Evolutionary conservation across 495 filamentous ascomycete species (phyloP).

Genomic region (Penicillium silybi): DNA sequence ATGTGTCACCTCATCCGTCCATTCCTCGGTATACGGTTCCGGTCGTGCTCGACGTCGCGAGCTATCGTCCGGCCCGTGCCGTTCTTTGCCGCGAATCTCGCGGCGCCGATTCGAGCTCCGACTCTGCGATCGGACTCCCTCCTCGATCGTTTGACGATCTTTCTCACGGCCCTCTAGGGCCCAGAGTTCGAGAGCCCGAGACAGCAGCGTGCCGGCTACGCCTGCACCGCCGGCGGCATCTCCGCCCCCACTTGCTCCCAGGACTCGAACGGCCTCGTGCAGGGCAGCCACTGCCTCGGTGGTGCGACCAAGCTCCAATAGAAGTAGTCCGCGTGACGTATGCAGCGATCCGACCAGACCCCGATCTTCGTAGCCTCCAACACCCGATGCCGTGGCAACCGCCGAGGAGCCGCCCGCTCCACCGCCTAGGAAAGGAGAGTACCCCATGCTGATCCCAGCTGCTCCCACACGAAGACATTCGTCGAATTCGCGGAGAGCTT

Average conservation of each 20-base stretch:
- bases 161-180: constrained; percentile 38
- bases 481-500: constrained; percentile 74
- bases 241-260: constrained; percentile 50
- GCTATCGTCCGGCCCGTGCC: constrained; percentile 4
- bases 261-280: constrained; percentile 64
- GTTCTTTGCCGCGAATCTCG: constrained; percentile 28
- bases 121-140: constrained; percentile 11
- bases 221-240: constrained; percentile 60
- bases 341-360: constrained; percentile 43
- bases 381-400: constrained; percentile 33
- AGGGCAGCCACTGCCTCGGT: constrained; percentile 63
- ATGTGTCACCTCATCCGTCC: constrained; percentile 37
- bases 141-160: constrained; percentile 19
- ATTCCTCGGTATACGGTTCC: constrained; percentile 27
- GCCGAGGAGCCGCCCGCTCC: constrained; percentile 31
- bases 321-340: constrained; percentile 58
- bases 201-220: constrained; percentile 69
- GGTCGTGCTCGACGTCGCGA: constrained; percentile 25
- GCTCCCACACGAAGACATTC: constrained; percentile 75
- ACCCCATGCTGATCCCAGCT: constrained; percentile 57
- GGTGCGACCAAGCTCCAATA: constrained; percentile 62
- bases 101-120: constrained; percentile 22
- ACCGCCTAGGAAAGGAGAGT: constrained; percentile 39
- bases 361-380: constrained; percentile 46
- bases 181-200: constrained; percentile 70